Base-by-base conservation (phyloP, 352 stramenopile genomes). In the Plasmopara viticola region DNA sequence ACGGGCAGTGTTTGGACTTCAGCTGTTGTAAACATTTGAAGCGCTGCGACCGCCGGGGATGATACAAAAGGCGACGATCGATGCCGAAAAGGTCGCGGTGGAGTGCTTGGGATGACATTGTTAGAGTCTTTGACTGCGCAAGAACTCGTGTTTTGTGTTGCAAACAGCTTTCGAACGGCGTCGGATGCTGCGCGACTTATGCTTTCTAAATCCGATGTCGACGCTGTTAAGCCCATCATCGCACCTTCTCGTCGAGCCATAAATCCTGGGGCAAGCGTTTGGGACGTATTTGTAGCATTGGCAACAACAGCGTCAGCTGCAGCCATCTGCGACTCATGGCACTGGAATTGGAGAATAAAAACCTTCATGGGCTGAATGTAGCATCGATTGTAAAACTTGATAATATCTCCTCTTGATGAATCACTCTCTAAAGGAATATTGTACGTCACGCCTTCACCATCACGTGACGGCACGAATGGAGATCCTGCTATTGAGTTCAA, bases 351-450 rank as follows among this genome's bases (percentile, higher is more conserved):
- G 14, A 94, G 69, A 57, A 94, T 68, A 39, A 94, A 91, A 10
- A 80, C 64, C 53, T 94, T 94, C 81, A 94, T 89, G 1, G 72
- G 66, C 4, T 78, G 68, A 53, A 93, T 87, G 53, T 78, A 93
- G 59, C 78, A 90, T 9, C 78, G 68, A 49, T 92, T 94, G 69
- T 94, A 94, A 47, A 93, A 94, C 66, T 90, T 92, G 66, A 94
- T 92, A 52, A 94, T 88, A 48, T 94, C 81, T 30, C 84, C 84
- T n/a, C 68, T 67, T 6, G 68, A 69, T 37, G 78, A 64, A 15
- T 67, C 44, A 35, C 70, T 60, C 33, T 91, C 79, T 6, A 93
- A 58, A 46, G 84, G 82, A 53, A 94, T 90, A 25, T 77, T 74
- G n/a, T 82, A 71, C 9, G 88, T 89, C n/a, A 90, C 62, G 31